A percentile compares a stretch with the other conserved stretches of the same genome.
phyloP scores from a whole-genome alignment of 1,284 basidiomycete species.

The Fomes fomentarius region DNA sequence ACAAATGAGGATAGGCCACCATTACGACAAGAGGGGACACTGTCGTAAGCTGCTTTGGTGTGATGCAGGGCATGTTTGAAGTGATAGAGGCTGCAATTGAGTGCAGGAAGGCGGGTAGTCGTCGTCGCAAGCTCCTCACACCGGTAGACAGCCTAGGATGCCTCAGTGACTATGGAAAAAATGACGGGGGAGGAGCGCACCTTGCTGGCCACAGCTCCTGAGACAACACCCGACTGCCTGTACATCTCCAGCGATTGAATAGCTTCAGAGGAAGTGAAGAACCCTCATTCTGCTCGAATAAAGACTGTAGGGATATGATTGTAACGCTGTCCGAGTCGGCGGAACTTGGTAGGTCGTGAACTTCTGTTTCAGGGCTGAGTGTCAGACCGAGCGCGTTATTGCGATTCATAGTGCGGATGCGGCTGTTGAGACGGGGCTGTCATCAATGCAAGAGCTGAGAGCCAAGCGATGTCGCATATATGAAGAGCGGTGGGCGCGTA shows the following conservation, averaged over 20 bases:
- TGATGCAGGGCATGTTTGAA: not conserved
- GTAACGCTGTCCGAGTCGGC: constrained; percentile 13
- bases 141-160: not conserved
- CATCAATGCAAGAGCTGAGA: not conserved
- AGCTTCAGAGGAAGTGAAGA: not conserved
- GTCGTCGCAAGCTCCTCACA: constrained; percentile 2
- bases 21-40: no score
- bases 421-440: not conserved
- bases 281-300: constrained; percentile 1
- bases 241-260: constrained; percentile 1
- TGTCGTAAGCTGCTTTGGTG: not conserved
- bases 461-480: not conserved
- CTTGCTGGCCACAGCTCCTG: not conserved
- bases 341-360: not conserved
- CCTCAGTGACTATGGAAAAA: not conserved
- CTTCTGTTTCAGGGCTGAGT: not conserved
- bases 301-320: constrained; percentile 4
- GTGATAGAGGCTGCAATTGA: not conserved
- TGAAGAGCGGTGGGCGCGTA: not conserved
- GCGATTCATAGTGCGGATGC: not conserved
- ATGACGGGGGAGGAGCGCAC: not conserved
- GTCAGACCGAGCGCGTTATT: constrained; percentile 9
- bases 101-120: constrained; percentile 2
- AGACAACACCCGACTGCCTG: not conserved
- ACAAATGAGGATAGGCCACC: no score